Conservation (phyloP, 2,329 filamentous ascomycete species). For the Colletotrichum lini region DNA sequence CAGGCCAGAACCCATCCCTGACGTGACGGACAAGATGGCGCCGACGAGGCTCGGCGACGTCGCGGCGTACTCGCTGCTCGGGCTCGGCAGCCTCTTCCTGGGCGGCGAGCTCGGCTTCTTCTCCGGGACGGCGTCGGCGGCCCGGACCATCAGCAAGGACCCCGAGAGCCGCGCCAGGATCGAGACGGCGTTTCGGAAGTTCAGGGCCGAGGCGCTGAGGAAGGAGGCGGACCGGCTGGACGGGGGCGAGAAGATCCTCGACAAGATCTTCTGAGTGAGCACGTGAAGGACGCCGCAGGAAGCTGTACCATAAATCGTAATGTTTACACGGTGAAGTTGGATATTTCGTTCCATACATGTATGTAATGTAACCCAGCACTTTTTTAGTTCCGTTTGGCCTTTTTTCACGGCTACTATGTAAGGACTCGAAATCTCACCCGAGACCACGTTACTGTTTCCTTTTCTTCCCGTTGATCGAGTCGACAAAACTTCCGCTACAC, state of each 20-base stretch:
- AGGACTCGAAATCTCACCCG: no score
- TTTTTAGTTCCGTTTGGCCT: no score
- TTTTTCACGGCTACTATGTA: no score
- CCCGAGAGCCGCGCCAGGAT: constrained; percentile 69
- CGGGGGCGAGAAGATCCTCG: constrained; percentile 35
- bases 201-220: constrained; percentile 74
- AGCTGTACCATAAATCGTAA: background rate
- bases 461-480: no score
- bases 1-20: constrained; percentile 69
- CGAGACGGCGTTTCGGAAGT: constrained; percentile 73
- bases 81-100: constrained; percentile 72
- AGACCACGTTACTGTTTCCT: no score
- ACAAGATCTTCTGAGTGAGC: constrained; percentile 20
- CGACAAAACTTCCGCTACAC: no score
- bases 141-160: constrained; percentile 66
- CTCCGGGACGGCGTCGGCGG: constrained; percentile 68
- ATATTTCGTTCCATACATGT: no score
- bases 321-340: background rate
- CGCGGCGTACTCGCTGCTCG: constrained; percentile 75
- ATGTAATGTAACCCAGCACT: no score
- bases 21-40: constrained; percentile 69
- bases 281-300: background rate
- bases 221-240: constrained; percentile 71
- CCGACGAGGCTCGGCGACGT: constrained; percentile 72
- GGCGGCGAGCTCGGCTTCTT: constrained; percentile 75